A percentile compares a stretch with the other conserved stretches of the same genome.
Evolutionary conservation across 2,329 filamentous ascomycete species (phyloP).

Genomic region (Rhynchosporium graminicola): DNA sequence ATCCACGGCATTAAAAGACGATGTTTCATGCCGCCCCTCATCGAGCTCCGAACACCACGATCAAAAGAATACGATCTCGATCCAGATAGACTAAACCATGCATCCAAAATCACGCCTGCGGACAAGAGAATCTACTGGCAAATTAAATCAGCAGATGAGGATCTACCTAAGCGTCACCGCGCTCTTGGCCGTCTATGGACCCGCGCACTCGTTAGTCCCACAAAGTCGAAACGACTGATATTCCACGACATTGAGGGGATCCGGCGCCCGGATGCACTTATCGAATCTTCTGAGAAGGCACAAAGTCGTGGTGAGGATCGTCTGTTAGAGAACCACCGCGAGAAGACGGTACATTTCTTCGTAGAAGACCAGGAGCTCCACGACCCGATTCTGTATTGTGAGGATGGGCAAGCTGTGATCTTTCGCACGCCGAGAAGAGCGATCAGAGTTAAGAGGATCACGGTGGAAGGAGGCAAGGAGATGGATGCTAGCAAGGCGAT

Average conservation of each 20-base stretch:
- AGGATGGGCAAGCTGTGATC: conserved; percentile 25
- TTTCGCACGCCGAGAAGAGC: conserved; percentile 13
- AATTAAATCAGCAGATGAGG: background rate
- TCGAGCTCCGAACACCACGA: background rate
- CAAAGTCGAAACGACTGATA: conserved; percentile 31
- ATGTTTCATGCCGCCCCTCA: conserved; percentile 64
- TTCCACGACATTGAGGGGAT: conserved; percentile 31
- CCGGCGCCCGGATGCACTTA: conserved; percentile 13
- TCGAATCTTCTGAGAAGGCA: background rate
- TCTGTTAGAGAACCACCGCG: background rate
- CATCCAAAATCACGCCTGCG: conserved; percentile 70
- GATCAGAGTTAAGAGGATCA: conserved; percentile 26
- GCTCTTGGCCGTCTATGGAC: conserved; percentile 71
- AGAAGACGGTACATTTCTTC: background rate
- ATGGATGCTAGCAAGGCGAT: conserved; percentile 22
- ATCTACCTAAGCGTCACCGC: conserved; percentile 42
- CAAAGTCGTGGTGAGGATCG: background rate
- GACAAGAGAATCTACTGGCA: conserved; percentile 50
- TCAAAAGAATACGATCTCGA: background rate
- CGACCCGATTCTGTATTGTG: conserved; percentile 19
- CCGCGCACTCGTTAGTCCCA: conserved; percentile 31
- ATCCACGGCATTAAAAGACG: conserved; percentile 62
- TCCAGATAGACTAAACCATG: conserved; percentile 49
- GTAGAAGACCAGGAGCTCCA: background rate
- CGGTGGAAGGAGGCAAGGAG: conserved; percentile 23